Base-by-base conservation (phyloP, 495 filamentous ascomycete species). In the Penicillium paxilli region DNA sequence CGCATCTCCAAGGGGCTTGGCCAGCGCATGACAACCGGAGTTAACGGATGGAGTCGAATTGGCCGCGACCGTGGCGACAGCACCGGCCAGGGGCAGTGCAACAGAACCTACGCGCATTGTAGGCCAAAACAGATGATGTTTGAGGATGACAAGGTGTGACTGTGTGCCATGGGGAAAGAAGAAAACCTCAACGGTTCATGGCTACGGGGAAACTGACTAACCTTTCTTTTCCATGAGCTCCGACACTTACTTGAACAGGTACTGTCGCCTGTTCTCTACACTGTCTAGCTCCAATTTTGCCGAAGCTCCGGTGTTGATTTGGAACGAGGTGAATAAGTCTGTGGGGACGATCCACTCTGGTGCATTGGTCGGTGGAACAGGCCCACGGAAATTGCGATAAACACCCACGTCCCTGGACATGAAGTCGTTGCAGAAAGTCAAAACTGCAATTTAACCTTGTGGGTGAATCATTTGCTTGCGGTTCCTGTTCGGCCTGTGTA, bases 31-130 rank as follows among this genome's bases (percentile, higher is more conserved):
- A 46, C 66, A 69, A 24, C 64, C 66, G 3, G 24, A 16, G 21
- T 51, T 57, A 9, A 42, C 19, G 6, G 37, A 41, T 5, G 37
- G 37, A 24, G 49, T 17, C 23, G 35, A 44, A 1, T 51, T 25
- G 22, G 49, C 49, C 12, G 30, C 46, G 23, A 33, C 52, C 33
- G 48, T 14, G 17, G 11, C 47, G 12, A 51, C 47, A 9, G 55
- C 47, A 38, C 58, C 59, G n/a, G 55, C 61, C 30, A 68, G 54
- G 52, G 63, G 48, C 44, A 64, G 38, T 5, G 60, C 21, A 20
- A 55, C 17, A n/a, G 61, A 59, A 22, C 44, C 30, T 19, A 62
- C n/a, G 38, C 60, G 65, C 68, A 65, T 68, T 32, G 14, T 60
- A 53, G 17, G 11, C 37, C 8, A 41, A n/a, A 14, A 23, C 40